Base-by-base conservation (phyloP, 2,329 filamentous ascomycete genomes). In the Saccharata proteae region DNA sequence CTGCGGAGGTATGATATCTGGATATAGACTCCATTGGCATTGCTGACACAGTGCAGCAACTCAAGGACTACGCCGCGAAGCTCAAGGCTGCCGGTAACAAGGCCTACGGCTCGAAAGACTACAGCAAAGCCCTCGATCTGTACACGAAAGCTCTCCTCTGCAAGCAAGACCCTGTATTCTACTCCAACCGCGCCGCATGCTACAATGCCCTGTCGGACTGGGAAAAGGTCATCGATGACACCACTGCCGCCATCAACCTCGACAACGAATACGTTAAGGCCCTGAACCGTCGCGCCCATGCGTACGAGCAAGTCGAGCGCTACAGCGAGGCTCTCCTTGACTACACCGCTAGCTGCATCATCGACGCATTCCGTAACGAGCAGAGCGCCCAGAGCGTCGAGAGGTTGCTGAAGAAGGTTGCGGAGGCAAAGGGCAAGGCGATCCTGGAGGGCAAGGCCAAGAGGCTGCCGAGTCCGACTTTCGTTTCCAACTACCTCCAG, bases 341-440 rank as follows among this genome's bases (percentile, higher is more conserved):
- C 62, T 96, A 93, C 64, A 98, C 90, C 6, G 90, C 90, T 36
- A 94, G 88, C 62, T 98, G 90, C 65, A 98, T 98, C 57, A 93
- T 98, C 55, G 90, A 98, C 55, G 81, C 81, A 40, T 98, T 98
- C 70, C 80, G 82, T 62, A 96, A 90, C 57, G 81, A 93, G 48
- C 67, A 71, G 39, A 92, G 82, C 51, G 85, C 88, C 15, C 76
- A 86, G 56, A 77, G 85, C 26, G 86, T 98, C 7, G 90, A 98
- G 66, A 70, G 88, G 40, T 64, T 98, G 40, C 69, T 98, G 40
- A 96, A 96, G 70, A 93, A 93, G 64, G 88, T 96, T 29, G 90
- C 90, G 27, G 88, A 96, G 61, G 71, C 81, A 43, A 94, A 94
- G 67, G 88, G 82, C 42, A 85, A 88, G 63, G 77, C 75, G 41